phyloP scores from a whole-genome alignment of 2,329 filamentous ascomycete species.

The Pezicula rhizophila region DNA sequence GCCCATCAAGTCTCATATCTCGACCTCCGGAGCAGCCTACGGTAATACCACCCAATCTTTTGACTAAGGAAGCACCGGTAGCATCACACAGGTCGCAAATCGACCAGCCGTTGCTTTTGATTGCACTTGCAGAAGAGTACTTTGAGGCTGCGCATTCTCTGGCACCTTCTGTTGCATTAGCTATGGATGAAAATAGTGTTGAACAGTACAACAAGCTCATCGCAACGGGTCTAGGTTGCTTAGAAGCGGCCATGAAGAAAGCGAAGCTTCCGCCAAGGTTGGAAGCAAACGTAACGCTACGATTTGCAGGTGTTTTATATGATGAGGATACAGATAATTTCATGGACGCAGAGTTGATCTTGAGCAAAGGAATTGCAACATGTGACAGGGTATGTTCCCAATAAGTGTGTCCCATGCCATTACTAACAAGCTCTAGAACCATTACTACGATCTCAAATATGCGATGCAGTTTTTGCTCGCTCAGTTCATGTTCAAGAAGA shows the following conservation, averaged over 20 bases:
- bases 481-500: conserved; percentile 64
- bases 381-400: conserved; percentile 52
- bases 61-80: background rate
- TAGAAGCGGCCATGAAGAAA: conserved; percentile 62
- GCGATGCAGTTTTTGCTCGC: conserved; percentile 69
- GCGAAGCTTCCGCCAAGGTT: conserved; percentile 54
- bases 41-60: background rate
- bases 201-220: conserved; percentile 68
- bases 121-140: conserved; percentile 72
- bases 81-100: conserved; percentile 4
- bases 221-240: conserved; percentile 64
- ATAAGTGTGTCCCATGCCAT: background rate
- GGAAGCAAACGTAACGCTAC: conserved; percentile 63
- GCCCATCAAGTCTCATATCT: background rate
- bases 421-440: conserved; percentile 34
- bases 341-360: conserved; percentile 64
- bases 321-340: conserved; percentile 69
- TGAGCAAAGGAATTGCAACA: conserved; percentile 65
- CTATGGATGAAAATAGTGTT: conserved; percentile 43
- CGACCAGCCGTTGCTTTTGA: conserved; percentile 39
- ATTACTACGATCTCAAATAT: conserved; percentile 64
- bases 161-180: conserved; percentile 41
- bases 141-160: conserved; percentile 58
- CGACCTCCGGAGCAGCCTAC: background rate
- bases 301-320: conserved; percentile 65